Base-by-base conservation (phyloP, 164 flowering plant genomes). In the Cinnamomum micranthum region DNA sequence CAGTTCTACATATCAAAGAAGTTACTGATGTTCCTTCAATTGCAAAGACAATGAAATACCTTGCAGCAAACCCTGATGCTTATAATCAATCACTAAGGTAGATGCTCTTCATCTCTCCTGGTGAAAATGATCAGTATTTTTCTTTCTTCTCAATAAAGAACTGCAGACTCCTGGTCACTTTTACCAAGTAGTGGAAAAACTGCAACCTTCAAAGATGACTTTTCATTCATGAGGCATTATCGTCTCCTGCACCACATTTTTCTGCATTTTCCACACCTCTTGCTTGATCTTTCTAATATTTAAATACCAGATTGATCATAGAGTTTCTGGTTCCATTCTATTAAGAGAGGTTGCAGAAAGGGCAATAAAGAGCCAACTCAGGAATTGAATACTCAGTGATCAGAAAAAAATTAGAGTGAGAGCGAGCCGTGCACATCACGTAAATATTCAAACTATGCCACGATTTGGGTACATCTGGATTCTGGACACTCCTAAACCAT, bases 1-100 rank as follows among this genome's bases (percentile, higher is more conserved):
- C 98, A 64, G 55, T 93, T 80, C 79, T 95, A 64, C 97, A 92
- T 79, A 92, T 95, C 74, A 93, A 81, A 84, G 87, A 85, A 78
- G 65, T 88, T 24, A 75, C 69, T 62, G 97, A 95, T 79, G 85
- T 82, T 71, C 75, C 73, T 27, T 70, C 80, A 62, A 78, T 83
- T 65, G 80, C 83, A 23, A 78, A 77, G 75, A 75, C 73, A 55
- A 83, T 83, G 83, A 79, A 78, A 28, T 82, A 84, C 77, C 92
- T 92, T 75, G 87, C 95, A 22, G 86, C 81, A 72, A 88, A 92
- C 78, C 85, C 90, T 47, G 81, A 74, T 12, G 96, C 91, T 50
- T 94, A 75, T 75, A 92, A 94, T 82, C 85, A 90, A 25, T 74
- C 92, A 68, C 41, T 92, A 71, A 91, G 95, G 97, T 90, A 70